Base-by-base conservation (phyloP, 169 alveolate species). In the Hammondia hammondi region DNA sequence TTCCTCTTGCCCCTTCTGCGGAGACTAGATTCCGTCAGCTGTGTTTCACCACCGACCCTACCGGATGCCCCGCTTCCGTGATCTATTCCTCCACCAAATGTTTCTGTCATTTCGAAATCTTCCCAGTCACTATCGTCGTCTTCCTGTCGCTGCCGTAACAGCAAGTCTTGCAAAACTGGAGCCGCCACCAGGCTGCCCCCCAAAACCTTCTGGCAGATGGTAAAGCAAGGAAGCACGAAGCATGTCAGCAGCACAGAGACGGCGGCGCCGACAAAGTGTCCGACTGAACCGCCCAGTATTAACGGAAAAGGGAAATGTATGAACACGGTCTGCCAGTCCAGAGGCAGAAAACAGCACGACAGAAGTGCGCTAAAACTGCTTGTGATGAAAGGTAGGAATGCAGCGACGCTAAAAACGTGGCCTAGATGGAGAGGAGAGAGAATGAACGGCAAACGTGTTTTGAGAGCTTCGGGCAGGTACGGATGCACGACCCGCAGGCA, bases 151-250 rank as follows among this genome's bases (percentile, higher is more conserved):
- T 6, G 90, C 87, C 2, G 61, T 29, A 82, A 52, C 90, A 82
- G 72, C 90, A 82, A 19, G 32, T 82, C 71, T 52, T 82, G 90
- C 90, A 82, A 35, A 39, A 82, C 71, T 27, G 90, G 90, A 43
- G 72, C 32, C 39, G 90, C 90, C 72, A 46, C 39, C 12, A 77
- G 32, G 43, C 85, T 6, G 71, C 90, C 71, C 21, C 71, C 39
- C 21, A 52, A 37, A 10, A 70, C 0, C 29, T 37, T 10, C 7
- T 21, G 32, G 70, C 24, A 12, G 72, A 9, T 10, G 90, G 71
- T 82, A 2, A 27, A 43, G 71, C 90, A 82, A 9, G 70, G 45
- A 35, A 43, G 70, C n/a, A 46, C 72, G 90, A 46, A 39, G 43
- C 71, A 67, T 0, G 70, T 52, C 19, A 82, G 57, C 72, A 82